Evolutionary conservation across 2,329 filamentous ascomycete genomes (phyloP).

Genomic region (Sporothrix brasiliensis): DNA sequence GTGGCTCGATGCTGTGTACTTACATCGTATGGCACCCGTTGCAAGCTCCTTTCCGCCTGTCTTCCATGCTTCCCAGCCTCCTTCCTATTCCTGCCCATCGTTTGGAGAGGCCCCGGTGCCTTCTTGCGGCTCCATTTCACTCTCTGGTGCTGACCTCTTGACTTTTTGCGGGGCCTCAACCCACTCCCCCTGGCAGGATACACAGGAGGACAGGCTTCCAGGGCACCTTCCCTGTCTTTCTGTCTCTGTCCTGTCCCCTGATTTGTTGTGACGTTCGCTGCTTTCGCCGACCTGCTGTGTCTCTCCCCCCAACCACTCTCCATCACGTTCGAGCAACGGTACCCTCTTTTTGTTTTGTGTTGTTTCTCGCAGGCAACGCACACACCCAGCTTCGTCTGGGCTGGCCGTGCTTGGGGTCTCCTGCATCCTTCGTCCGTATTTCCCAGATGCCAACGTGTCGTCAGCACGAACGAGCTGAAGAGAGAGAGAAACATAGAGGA

Average conservation of each 20-base stretch:
- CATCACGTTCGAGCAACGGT: too few relatives aligned
- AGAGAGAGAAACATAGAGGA: not conserved
- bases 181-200: not conserved
- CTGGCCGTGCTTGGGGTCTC: not conserved
- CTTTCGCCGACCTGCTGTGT: not conserved
- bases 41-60: not conserved
- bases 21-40: not conserved
- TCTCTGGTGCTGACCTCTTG: not conserved
- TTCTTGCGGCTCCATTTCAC: not conserved
- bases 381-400: slow-evolving; percentile 1
- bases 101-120: not conserved
- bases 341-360: not conserved
- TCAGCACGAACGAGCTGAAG: slow-evolving; percentile 4
- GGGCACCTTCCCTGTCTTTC: slow-evolving; percentile 4
- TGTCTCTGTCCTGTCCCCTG: not conserved
- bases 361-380: not conserved
- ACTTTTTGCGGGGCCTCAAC: slow-evolving; percentile 5
- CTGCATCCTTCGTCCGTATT: slow-evolving; percentile 4
- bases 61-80: not conserved
- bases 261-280: not conserved
- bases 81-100: not conserved
- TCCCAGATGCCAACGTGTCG: not conserved
- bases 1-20: too few relatives aligned
- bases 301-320: not conserved
- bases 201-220: not conserved